Base-by-base conservation (phyloP, 345 rosid species). In the Eucalyptus rudis region DNA sequence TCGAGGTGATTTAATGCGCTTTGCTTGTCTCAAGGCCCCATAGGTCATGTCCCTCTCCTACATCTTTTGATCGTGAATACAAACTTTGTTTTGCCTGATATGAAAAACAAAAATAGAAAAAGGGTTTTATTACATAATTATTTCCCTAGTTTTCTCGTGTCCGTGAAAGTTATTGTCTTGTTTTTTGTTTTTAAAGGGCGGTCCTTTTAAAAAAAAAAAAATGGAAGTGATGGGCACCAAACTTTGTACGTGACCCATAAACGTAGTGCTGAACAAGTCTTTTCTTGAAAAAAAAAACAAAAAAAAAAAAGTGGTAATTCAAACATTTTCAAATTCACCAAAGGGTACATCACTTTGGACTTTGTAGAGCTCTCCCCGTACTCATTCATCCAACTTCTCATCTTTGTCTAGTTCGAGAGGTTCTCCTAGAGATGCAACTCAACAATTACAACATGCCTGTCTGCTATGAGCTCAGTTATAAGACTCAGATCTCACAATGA, bases 391-490 rank as follows among this genome's bases (percentile, higher is more conserved):
- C 24, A 15, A 7, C 40, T 31, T 16, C 79, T 31, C 43, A 31
- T 68, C 80, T 31, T 68, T 33, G 12, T 31, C 43, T 68, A 16
- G 43, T 9, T 68, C 43, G 7, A 71, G 25, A 17, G 83, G 27
- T 76, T 76, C n/a, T n/a, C n/a, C n/a, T n/a, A n/a, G n/a, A n/a
- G n/a, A 76, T 6, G 47, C 27, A 40, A 20, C 47, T 40, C 13
- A 0, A 20, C 25, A 0, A 36, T 1, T 33, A 13, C 81, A 17
- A 17, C 7, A 36, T 2, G 22, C 7, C 8, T 11, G 25, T 3
- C 15, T 10, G 7, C 14, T 10, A 36, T 2, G 47, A 68, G 33
- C 44, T 62, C 8, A 68, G 3, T 16, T 31, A 16, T 16, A 8
- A 68, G 80, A 33, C 43, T 16, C 5, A 3, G 4, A 68, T 66